Percentiles rank a stretch among this genome's conserved stretches.
Conservation (phyloP, 164 flowering plant genomes). For the Santalum album region DNA sequence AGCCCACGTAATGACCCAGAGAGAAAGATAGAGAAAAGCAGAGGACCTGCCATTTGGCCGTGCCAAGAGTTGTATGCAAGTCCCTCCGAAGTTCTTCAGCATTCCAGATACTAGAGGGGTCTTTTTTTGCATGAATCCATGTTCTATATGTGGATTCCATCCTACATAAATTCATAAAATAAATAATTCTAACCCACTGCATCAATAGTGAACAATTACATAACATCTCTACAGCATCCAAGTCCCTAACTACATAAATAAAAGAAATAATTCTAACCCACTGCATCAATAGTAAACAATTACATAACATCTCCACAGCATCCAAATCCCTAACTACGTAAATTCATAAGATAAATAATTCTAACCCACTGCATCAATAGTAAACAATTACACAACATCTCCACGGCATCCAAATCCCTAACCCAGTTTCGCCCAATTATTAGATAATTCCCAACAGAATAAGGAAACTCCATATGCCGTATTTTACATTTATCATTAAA, state of each 20-base stretch:
- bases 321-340: no score
- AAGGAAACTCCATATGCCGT: no score
- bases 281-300: neutral
- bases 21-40: conserved; percentile 2
- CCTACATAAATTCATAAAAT: conserved; percentile 36
- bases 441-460: no score
- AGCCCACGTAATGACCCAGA: no score
- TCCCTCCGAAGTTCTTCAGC: conserved; percentile 60
- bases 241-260: no score
- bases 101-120: conserved; percentile 30
- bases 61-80: conserved; percentile 63
- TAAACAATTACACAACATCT: no score
- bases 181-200: neutral
- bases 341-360: neutral
- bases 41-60: conserved; percentile 95
- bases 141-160: conserved; percentile 89
- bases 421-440: no score
- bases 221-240: no score
- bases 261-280: neutral
- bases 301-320: no score
- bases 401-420: no score
- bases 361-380: neutral
- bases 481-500: no score
- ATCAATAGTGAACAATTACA: neutral
- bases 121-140: conserved; percentile 62